Base-by-base conservation (phyloP, 805 yeast species). In the Candida tammaniensis region DNA sequence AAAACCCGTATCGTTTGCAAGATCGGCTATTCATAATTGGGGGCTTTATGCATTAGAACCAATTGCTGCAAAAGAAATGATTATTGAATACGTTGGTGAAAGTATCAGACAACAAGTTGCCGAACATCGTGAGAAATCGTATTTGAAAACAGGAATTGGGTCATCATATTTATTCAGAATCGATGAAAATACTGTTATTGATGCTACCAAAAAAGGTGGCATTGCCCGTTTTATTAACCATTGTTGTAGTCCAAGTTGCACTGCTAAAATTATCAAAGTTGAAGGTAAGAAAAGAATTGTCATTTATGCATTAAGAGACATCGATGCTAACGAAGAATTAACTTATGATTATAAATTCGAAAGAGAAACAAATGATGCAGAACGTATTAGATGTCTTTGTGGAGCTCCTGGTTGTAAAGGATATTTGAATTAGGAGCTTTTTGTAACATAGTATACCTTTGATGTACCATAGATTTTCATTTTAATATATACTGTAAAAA, bases 21-120 rank as follows among this genome's bases (percentile, higher is more conserved):
- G 98, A 35, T 88, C 97, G 2, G 95, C 97, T 0, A 93, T 93
- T 51, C 98, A 93, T 57, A 87, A 91, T 52, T 93, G 98, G 98
- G 99, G 99, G 0, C 64, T 93, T 24, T 93, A 88, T 60, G 98
- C 99, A 0, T 64, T 86, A 50, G 98, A 93, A 51, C 95, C 95
- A 2, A 93, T 93, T 52, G 85, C 87, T n/a, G 94, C 93, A 1
- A 84, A 80, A 46, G 98, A 93, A 58, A 91, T 93, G 96, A 88
- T 93, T 51, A 91, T 93, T 39, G 99, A 93, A 59, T 93, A 93
- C 50, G 97, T 93, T 4, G 99, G 99, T 18, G 98, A 93, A 48
- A 74, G 94, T 36, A 80, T 93, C 18, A 70, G 98, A 36, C 96
- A 87, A 51, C 96, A 86, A 38, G 91, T 89, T 25, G 95, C 97